Percentiles rank a stretch among this genome's conserved stretches.
Evolutionary conservation across 495 filamentous ascomycete genomes (phyloP).

Genomic region (Penicillium longicatenatum): DNA sequence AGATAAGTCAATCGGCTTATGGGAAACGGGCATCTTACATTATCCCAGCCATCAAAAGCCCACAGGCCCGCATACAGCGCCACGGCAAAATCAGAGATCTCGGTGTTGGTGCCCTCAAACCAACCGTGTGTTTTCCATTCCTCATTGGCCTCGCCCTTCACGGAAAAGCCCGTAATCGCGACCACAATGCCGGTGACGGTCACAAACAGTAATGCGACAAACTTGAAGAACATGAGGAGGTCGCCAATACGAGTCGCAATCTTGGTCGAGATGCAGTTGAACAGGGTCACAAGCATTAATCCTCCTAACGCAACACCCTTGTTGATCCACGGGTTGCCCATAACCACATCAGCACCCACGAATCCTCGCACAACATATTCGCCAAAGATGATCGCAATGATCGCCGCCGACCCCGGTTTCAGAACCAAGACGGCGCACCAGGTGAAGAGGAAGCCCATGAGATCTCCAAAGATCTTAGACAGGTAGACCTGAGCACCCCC

Average conservation of each 20-base stretch:
- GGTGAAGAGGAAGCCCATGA: constrained; percentile 88
- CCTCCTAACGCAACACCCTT: constrained; percentile 84
- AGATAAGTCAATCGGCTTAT: background rate
- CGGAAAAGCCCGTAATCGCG: constrained; percentile 79
- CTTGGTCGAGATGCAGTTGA: constrained; percentile 90
- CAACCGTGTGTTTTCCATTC: constrained; percentile 89
- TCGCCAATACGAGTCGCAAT: constrained; percentile 84
- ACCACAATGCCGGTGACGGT: constrained; percentile 89
- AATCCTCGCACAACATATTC: constrained; percentile 90
- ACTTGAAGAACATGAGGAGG: constrained; percentile 95
- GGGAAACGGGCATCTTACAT: constrained; percentile 61
- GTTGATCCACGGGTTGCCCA: constrained; percentile 81
- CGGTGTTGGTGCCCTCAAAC: constrained; percentile 85
- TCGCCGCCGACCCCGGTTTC: constrained; percentile 90
- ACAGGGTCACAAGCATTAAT: constrained; percentile 69
- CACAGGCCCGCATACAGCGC: constrained; percentile 94
- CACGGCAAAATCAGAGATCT: constrained; percentile 82
- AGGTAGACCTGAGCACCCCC: constrained; percentile 93
- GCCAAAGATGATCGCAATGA: constrained; percentile 96
- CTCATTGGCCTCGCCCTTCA: constrained; percentile 68
- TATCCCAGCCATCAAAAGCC: constrained; percentile 99
- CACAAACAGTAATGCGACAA: constrained; percentile 83
- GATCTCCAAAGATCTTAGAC: constrained; percentile 92
- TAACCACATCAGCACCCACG: constrained; percentile 77
- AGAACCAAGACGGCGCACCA: constrained; percentile 95